Evolutionary conservation across 2,329 filamentous ascomycete species (phyloP), one percentile per base, ranked within the genome.

Genomic region (Penicillium sp.): DNA sequence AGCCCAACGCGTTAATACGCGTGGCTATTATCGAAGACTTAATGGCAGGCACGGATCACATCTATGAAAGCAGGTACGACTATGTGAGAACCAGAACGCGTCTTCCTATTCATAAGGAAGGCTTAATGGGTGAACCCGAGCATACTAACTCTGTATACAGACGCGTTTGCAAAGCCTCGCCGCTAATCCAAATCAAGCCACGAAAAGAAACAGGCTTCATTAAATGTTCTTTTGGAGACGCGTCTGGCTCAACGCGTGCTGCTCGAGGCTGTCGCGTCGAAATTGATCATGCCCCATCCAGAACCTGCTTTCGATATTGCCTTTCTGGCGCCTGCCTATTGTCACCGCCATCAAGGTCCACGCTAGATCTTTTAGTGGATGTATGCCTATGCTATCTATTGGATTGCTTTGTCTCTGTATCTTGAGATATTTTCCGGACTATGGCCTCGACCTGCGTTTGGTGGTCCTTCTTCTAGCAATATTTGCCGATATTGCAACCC

Each of bases 301-400:
- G 25, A 23, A 23, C 20, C 20, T 23, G 89, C 89, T 61, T 88
- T 90, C 66, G 90, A 95, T 74, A 95, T 95, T 63, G 89, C 95
- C 63, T 95, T 95, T 81, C 82, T 95, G 69, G 89, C 88, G 62
- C 89, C 89, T 47, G 90, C 87, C 89, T 56, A 95, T 95, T 71
- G 95, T 95, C 64, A 89, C 95, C 70, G 89, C 89, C 53, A 81
- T 95, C 62, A 95, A 95, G 78, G 95, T 88, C 59, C 92, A 89
- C 88, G 90, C 65, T 89, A 95, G 72, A 95, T 95, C 72, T 95
- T 95, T 80, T 89, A 95, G 77, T 88, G 90, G 65, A 95, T 95
- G 89, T 93, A 95, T 76, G 87, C 89, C 52, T 95, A 95, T 77
- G 88, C 95, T 59, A 87, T 95, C 65, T 95, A 95, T 79, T 88